Evolutionary conservation across 768 basidiomycete species (phyloP).

Genomic region (Suillus ampliporus): DNA sequence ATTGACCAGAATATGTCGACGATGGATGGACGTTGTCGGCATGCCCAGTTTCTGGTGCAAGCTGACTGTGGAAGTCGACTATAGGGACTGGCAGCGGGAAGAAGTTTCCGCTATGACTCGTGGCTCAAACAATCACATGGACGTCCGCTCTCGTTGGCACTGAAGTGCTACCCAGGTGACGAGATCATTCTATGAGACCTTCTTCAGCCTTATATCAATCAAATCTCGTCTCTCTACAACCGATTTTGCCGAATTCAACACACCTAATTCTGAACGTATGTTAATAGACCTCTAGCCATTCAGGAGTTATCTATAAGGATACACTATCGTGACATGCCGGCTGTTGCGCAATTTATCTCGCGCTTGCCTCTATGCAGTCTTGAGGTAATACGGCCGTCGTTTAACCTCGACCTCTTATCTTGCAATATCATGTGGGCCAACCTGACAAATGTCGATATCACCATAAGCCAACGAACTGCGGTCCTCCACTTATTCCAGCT

Average conservation of each 20-base stretch:
- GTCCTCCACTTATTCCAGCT: slow-evolving; percentile 21
- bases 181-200: background rate
- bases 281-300: slow-evolving; percentile 25
- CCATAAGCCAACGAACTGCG: background rate
- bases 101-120: slow-evolving; percentile 18
- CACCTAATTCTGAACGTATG: slow-evolving; percentile 17
- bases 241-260: slow-evolving; percentile 24
- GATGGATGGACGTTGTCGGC: slow-evolving; percentile 47
- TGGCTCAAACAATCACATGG: slow-evolving; percentile 16
- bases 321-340: background rate
- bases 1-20: slow-evolving; percentile 44
- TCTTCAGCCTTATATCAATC: slow-evolving; percentile 24
- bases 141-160: slow-evolving; percentile 27
- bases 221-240: slow-evolving; percentile 9
- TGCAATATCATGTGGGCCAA: slow-evolving; percentile 18
- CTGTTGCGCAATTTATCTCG: background rate
- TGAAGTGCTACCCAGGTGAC: slow-evolving; percentile 19
- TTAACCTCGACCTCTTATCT: slow-evolving; percentile 15
- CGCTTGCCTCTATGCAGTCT: slow-evolving; percentile 10
- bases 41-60: slow-evolving; percentile 55
- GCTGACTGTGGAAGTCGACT: slow-evolving; percentile 32
- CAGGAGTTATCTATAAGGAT: slow-evolving; percentile 18
- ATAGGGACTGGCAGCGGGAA: slow-evolving; percentile 15
- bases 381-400: too few species aligned
- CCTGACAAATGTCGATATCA: slow-evolving; percentile 22